These are phyloP conservation scores for Sporobolus alterniflorus DNA, from an alignment of 202 grass and related monocot genomes.

Conservation along the genomic window DNA sequence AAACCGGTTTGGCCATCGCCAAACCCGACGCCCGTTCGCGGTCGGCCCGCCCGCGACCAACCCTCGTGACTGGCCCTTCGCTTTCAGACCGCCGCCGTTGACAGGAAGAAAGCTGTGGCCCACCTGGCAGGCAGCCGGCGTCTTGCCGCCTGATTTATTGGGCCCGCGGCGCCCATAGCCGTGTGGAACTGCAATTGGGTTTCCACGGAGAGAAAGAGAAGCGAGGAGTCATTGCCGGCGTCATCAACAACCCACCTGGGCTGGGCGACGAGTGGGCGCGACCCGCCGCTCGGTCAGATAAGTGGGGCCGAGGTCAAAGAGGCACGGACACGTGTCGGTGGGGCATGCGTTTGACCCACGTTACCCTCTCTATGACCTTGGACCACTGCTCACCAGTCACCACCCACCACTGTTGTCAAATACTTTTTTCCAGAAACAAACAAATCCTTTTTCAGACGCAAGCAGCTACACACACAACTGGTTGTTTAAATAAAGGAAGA, in stretches of 20 bases:
- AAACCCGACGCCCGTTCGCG: slow-evolving; percentile 4
- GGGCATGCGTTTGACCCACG: not conserved
- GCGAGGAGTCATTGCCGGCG: not conserved
- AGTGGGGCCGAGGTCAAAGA: slow-evolving; percentile 47
- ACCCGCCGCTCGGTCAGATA: not conserved
- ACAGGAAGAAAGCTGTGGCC: not conserved
- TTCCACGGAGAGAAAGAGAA: not conserved
- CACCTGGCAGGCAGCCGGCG: not conserved
- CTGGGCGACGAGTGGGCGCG: not conserved
- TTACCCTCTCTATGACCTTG: slow-evolving; percentile 35
- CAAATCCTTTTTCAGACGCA: slow-evolving; percentile 13
- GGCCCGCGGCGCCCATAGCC: not conserved
- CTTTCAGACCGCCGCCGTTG: slow-evolving; percentile 16
- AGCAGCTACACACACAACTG: not conserved
- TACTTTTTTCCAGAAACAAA: slow-evolving; percentile 1
- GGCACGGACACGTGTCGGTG: slow-evolving; percentile 51
- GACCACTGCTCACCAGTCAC: not conserved
- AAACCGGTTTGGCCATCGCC: not conserved
- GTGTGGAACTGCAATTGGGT: too few species aligned
- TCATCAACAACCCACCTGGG: slow-evolving; percentile 31
- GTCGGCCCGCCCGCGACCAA: slow-evolving; percentile 60
- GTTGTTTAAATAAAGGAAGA: not conserved
- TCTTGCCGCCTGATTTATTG: not conserved
- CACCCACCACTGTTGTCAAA: slow-evolving; percentile 6
- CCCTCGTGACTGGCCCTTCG: slow-evolving; percentile 34